phyloP scores from a whole-genome alignment of 495 filamentous ascomycete genomes.

The Podospora anserina region DNA sequence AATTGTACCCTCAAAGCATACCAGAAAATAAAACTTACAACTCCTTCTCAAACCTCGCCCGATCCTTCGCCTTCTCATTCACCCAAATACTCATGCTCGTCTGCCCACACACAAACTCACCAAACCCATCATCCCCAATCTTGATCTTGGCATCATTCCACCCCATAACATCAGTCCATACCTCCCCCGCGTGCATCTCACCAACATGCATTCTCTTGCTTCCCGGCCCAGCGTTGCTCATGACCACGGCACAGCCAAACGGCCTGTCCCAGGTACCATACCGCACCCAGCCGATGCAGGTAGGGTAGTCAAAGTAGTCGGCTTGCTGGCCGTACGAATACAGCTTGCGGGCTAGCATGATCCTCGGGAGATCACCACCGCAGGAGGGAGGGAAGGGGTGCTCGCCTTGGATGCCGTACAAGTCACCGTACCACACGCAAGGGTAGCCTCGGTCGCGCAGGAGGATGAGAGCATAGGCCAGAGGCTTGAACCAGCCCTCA shows the following conservation, averaged over 20 bases:
- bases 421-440: slow-evolving; percentile 71
- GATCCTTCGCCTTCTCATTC: slow-evolving; percentile 51
- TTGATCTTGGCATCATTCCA: slow-evolving; percentile 43
- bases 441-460: slow-evolving; percentile 63
- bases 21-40: slow-evolving; percentile 31
- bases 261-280: slow-evolving; percentile 53
- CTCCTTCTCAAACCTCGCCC: slow-evolving; percentile 44
- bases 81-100: slow-evolving; percentile 61
- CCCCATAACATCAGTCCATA: slow-evolving; percentile 60
- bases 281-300: slow-evolving; percentile 69
- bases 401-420: slow-evolving; percentile 62
- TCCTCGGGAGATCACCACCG: slow-evolving; percentile 55
- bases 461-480: slow-evolving; percentile 63
- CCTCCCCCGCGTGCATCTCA: slow-evolving; percentile 50
- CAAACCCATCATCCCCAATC: slow-evolving; percentile 57
- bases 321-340: slow-evolving; percentile 66
- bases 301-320: slow-evolving; percentile 64
- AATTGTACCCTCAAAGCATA: background rate
- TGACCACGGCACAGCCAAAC: slow-evolving; percentile 56
- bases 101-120: slow-evolving; percentile 49
- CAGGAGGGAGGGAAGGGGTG: slow-evolving; percentile 57
- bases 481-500: slow-evolving; percentile 54
- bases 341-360: slow-evolving; percentile 62
- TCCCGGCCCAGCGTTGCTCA: slow-evolving; percentile 53
- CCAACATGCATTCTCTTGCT: slow-evolving; percentile 62